phyloP scores from a whole-genome alignment of 164 flowering plant genomes.

The Houttuynia cordata region DNA sequence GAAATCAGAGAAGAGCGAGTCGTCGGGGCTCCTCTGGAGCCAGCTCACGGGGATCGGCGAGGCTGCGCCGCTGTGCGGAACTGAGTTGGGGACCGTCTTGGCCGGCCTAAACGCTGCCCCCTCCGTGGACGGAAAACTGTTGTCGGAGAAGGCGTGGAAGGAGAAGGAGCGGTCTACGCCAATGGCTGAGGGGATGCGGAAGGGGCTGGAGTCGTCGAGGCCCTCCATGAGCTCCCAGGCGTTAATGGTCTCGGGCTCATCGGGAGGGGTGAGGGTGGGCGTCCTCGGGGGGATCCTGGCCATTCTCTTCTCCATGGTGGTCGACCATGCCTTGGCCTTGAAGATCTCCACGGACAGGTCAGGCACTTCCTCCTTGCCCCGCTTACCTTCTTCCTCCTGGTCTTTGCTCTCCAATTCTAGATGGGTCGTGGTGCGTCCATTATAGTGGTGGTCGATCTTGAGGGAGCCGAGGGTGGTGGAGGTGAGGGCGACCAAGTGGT shows the following conservation, averaged over 20 bases:
- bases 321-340: slow-evolving; percentile 69
- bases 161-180: slow-evolving; percentile 35
- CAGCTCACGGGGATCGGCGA: slow-evolving; percentile 14
- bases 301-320: slow-evolving; percentile 49
- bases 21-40: slow-evolving; percentile 21
- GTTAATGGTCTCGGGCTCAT: slow-evolving; percentile 84
- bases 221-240: slow-evolving; percentile 93
- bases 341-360: slow-evolving; percentile 33
- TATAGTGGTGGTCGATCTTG: slow-evolving; percentile 15
- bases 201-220: slow-evolving; percentile 54
- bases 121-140: background rate
- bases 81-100: background rate
- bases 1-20: slow-evolving; percentile 26
- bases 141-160: slow-evolving; percentile 22
- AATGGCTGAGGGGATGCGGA: slow-evolving; percentile 15
- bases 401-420: background rate
- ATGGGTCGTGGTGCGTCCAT: background rate
- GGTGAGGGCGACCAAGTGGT: slow-evolving; percentile 53
- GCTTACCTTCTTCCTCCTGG: background rate
- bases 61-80: background rate
- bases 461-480: slow-evolving; percentile 60
- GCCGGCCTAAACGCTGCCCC: background rate
- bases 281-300: slow-evolving; percentile 52
- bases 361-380: background rate
- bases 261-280: slow-evolving; percentile 58